Conservation (phyloP, 768 basidiomycete genomes). For the Boletus vinaceobasis region DNA sequence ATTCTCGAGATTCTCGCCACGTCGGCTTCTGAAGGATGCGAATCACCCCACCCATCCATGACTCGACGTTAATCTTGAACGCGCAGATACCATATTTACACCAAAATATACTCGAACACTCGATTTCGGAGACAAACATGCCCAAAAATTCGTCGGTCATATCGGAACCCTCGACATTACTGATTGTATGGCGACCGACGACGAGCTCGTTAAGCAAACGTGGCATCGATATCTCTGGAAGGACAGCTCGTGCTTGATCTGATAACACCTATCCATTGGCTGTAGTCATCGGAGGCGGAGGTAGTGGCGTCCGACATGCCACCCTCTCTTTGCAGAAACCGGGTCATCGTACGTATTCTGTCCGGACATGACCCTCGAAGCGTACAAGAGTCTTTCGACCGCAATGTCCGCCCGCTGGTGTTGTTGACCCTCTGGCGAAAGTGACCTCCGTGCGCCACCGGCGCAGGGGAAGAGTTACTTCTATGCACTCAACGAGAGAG, state of each 20-base stretch:
- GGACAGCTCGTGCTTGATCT: no score
- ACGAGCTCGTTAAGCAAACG: conserved; percentile 45
- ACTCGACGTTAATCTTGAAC: no score
- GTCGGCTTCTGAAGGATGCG: conserved; percentile 56
- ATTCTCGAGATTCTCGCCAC: no score
- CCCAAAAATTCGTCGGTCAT: no score
- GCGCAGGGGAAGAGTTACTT: conserved; percentile 56
- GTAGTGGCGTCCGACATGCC: conserved; percentile 60
- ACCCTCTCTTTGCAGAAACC: conserved; percentile 43
- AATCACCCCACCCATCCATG: no score
- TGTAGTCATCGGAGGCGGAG: conserved; percentile 58
- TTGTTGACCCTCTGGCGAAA: conserved; percentile 54
- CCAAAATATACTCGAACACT: conserved; percentile 20
- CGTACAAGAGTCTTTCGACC: no score
- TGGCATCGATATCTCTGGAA: conserved; percentile 40
- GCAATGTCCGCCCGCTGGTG: conserved; percentile 45
- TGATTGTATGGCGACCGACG: conserved; percentile 51
- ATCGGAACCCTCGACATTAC: conserved; percentile 62
- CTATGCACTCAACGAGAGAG: no score
- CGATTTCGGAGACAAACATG: conserved; percentile 44
- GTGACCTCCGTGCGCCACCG: conserved; percentile 54
- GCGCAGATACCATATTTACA: conserved; percentile 38
- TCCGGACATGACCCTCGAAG: conserved; percentile 38
- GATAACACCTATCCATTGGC: not conserved
- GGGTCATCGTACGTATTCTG: conserved; percentile 30